Conservation (phyloP, 169 alveolate species). For the Perkinsus marinus region DNA sequence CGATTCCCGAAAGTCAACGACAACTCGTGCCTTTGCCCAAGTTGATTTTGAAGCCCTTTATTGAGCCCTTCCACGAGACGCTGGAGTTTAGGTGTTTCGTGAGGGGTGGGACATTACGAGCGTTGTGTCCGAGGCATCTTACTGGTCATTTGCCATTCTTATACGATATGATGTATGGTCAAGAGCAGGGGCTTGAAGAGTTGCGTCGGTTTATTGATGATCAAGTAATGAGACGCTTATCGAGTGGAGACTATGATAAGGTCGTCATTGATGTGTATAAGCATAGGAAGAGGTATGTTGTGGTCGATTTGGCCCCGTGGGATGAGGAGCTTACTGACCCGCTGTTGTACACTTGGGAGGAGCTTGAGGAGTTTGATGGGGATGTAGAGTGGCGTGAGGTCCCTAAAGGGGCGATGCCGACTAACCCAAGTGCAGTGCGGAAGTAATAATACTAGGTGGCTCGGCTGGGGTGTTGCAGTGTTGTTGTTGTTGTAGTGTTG, state of each 20-base stretch:
- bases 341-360: neutral
- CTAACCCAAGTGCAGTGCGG: neutral
- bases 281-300: neutral
- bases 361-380: neutral
- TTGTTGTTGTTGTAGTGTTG: neutral
- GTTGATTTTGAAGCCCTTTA: neutral
- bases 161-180: neutral
- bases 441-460: neutral
- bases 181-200: neutral
- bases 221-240: neutral
- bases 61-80: neutral
- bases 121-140: neutral
- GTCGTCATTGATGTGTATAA: neutral
- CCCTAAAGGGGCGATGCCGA: neutral
- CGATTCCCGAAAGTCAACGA: neutral
- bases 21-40: neutral
- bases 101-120: neutral
- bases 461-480: neutral
- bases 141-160: neutral
- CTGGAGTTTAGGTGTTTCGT: neutral
- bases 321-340: neutral
- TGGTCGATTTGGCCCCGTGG: neutral
- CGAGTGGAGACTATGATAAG: neutral
- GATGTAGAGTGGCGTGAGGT: neutral
- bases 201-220: neutral